These are phyloP conservation scores for Tricholoma terreum DNA, from an alignment of 768 basidiomycete genomes.

Conservation along the genomic window DNA sequence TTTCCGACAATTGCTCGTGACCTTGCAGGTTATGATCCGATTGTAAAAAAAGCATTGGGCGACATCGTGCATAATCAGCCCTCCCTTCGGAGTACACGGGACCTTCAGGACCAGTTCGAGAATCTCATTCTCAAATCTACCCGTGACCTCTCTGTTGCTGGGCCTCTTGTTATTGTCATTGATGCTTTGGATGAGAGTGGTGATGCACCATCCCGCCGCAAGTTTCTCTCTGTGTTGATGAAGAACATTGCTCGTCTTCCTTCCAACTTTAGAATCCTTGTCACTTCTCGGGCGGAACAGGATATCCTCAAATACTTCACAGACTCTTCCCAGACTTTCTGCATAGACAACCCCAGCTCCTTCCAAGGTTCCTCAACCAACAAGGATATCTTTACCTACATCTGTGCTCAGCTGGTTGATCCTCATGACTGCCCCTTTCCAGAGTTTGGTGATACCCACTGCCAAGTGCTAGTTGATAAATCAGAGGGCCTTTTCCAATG, in stretches of 20 bases:
- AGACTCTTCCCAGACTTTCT: neutral
- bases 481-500: too few species aligned
- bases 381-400: neutral
- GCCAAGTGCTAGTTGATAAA: neutral
- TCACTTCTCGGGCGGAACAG: slow-evolving; percentile 30
- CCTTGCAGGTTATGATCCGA: slow-evolving; percentile 18
- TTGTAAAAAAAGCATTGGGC: neutral
- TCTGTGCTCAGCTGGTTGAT: neutral
- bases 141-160: slow-evolving; percentile 6
- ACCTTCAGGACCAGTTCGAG: slow-evolving; percentile 14
- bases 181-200: slow-evolving; percentile 38
- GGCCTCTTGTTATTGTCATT: slow-evolving; percentile 26
- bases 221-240: slow-evolving; percentile 21
- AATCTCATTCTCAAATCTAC: slow-evolving; percentile 10
- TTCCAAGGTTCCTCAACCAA: neutral
- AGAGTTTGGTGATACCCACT: neutral
- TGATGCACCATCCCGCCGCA: slow-evolving; percentile 11
- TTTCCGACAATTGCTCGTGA: slow-evolving; percentile 29
- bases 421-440: neutral
- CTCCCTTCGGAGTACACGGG: slow-evolving; percentile 4
- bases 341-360: neutral
- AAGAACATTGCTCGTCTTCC: slow-evolving; percentile 16
- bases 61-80: neutral
- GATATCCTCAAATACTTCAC: slow-evolving; percentile 19
- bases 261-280: slow-evolving; percentile 24